Percentiles rank a stretch among this genome's conserved stretches.
These are phyloP conservation scores for Nannochloropsis oceanica DNA, from an alignment of 108 stramenopile species.

Conservation along the genomic window DNA sequence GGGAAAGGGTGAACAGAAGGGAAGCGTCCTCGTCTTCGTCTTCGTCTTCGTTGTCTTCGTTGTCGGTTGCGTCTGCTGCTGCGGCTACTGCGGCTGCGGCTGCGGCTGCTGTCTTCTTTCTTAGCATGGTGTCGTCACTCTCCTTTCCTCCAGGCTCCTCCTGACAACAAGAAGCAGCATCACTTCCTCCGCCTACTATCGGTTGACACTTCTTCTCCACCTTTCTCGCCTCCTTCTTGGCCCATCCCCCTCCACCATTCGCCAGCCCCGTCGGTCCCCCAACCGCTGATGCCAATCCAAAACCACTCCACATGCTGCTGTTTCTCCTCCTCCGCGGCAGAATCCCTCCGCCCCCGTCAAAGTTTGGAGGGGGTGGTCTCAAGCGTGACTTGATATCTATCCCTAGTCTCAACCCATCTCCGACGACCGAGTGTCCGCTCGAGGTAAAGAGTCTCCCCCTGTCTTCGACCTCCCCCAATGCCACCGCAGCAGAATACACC, in stretches of 20 bases:
- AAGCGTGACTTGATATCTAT: not conserved
- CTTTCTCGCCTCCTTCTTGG: too few relatives aligned
- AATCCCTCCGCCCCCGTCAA: not conserved
- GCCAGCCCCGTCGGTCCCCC: not conserved
- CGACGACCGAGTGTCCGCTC: not conserved
- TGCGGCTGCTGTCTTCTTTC: not conserved
- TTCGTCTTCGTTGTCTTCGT: not conserved
- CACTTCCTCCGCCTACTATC: not conserved
- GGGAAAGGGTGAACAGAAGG: not conserved
- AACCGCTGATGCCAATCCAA: too few relatives aligned
- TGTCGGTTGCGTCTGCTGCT: not conserved
- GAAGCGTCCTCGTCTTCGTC: not conserved
- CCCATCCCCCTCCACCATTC: not conserved
- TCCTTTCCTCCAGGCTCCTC: not conserved
- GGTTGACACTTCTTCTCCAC: not conserved
- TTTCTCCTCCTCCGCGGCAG: not conserved
- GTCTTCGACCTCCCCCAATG: not conserved
- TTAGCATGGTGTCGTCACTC: not conserved
- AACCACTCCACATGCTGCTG: not conserved
- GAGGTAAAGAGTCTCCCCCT: not conserved
- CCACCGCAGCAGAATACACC: not conserved
- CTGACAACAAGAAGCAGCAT: not conserved
- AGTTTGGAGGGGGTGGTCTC: not conserved
- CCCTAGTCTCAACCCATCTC: not conserved
- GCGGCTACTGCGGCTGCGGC: not conserved